Evolutionary conservation across 306 rosid species (phyloP), one percentile per base, ranked within the genome.

Genomic region (Hippophae rhamnoides): DNA sequence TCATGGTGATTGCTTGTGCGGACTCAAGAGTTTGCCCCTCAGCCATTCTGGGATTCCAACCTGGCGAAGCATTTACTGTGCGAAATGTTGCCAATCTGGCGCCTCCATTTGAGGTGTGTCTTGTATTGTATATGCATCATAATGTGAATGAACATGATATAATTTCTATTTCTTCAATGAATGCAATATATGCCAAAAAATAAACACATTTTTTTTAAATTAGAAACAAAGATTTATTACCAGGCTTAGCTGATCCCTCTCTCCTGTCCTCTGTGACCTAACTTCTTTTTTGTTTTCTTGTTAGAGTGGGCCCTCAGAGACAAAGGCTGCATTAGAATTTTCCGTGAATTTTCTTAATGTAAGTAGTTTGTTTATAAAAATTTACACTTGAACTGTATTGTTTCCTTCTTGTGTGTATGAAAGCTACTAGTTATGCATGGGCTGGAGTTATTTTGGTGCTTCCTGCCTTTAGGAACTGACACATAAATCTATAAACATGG

Each of bases 11-110:
- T 74, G 84, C 96, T 52, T 92, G 99, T 92, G 99, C 90, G 74
- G 99, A 92, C 72, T 92, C 99, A 25, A 82, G 96, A 74, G 99
- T 92, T 52, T 92, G 99, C 61, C 99, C 99, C 54, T 83, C 96
- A 3, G 76, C 60, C 62, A 74, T 92, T 67, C 61, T 92, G 73
- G 99, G 96, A 68, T 85, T 92, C 74, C 95, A 80, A 67, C 99
- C 99, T 0, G 99, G 99, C 58, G 99, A 92, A 73, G 87, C 99
- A 52, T 92, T 88, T 77, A 69, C 66, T 38, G 76, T 92, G 14
- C 95, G 99, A 62, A 92, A 92, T 67, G 63, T 92, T 68, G 99
- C 99, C 41, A 92, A 92, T 77, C 72, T 92, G 81, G 99, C 85
- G 43, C 93, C 96, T 56, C 73, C 85, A 23, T 84, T 85, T 70